Percentiles rank a stretch among this genome's conserved stretches.
Evolutionary conservation across 345 rosid species (phyloP).

Genomic region (Firmiana major): DNA sequence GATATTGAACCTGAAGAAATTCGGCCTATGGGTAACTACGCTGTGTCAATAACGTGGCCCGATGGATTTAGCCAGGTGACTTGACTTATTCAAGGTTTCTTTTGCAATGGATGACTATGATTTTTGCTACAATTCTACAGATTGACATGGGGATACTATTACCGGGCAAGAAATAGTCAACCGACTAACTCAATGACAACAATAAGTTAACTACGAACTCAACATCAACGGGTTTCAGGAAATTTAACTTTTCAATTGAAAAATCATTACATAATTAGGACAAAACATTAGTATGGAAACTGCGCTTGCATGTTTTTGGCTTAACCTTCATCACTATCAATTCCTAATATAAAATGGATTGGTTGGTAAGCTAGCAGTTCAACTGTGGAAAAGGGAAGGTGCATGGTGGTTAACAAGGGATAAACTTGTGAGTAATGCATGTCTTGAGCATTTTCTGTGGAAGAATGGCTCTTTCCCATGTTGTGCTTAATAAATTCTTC

Average conservation of each 20-base stretch:
- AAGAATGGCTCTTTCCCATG: neutral
- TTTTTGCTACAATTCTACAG: neutral
- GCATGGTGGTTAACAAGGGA: neutral
- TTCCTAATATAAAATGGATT: neutral
- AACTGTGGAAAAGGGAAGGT: neutral
- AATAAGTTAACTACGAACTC: neutral
- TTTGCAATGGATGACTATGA: neutral
- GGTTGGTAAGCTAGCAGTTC: neutral
- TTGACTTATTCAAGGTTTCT: neutral
- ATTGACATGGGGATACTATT: neutral
- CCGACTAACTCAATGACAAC: neutral
- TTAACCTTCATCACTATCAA: neutral
- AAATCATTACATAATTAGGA: neutral
- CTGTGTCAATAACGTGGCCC: slow-evolving; percentile 92
- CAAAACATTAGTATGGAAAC: neutral
- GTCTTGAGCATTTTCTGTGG: neutral
- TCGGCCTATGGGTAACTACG: slow-evolving; percentile 95
- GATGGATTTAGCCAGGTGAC: slow-evolving; percentile 88
- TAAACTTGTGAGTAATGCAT: neutral
- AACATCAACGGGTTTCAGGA: neutral
- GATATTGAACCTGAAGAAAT: slow-evolving; percentile 90
- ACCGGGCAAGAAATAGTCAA: neutral
- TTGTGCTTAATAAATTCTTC: neutral
- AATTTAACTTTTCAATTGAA: neutral
- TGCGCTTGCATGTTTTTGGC: neutral